Evolutionary conservation across 192 early-diverging fungal genomes (phyloP), one percentile per base, ranked within the genome.

Genomic region (Helicostylum pulchrum): DNA sequence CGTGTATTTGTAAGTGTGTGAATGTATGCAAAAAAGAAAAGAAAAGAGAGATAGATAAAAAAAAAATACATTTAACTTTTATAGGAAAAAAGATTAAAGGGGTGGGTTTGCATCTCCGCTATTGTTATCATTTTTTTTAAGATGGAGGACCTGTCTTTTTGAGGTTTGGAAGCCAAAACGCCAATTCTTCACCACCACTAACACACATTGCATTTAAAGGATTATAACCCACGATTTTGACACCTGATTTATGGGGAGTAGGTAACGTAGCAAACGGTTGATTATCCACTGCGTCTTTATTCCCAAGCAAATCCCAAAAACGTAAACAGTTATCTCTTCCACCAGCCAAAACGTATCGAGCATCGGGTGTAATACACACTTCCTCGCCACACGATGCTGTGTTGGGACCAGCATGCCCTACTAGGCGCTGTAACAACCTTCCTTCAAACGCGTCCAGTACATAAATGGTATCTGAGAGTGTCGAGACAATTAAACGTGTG

Each of bases 281-380:
- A 30, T 31, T 53, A 19, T 17, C n/a, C 1, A 58, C 8, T 0
- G 4, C 0, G 8, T 14, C 15, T 48, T 62, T 55, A 26, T 12
- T 65, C 42, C 43, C 43, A 10, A 21, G n/a, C n/a, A 64, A 43
- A 48, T 70, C 61, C 60, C 61, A 70, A 11, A 60, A 30, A 31
- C 53, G 20, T 5, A 77, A 3, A 52, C 66, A 31, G 7, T 54
- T 17, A 26, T 66, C 46, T 20, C 10, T 63, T 32, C 21, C 73
- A 81, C 90, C 90, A 54, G 84, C 82, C 17, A 87, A 36, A 14
- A 88, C 87, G 77, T 74, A 93, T 58, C 84, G 70, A 39, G 83
- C 87, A 71, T 95, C 91, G 4, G 93, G 92, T 5, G 88, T 87
- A 32, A 87, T 82, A 23, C 67, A 68, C 12, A 76, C 87, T 17